Conservation (phyloP, 2,329 filamentous ascomycete genomes). For the Sporothrix sp. region DNA sequence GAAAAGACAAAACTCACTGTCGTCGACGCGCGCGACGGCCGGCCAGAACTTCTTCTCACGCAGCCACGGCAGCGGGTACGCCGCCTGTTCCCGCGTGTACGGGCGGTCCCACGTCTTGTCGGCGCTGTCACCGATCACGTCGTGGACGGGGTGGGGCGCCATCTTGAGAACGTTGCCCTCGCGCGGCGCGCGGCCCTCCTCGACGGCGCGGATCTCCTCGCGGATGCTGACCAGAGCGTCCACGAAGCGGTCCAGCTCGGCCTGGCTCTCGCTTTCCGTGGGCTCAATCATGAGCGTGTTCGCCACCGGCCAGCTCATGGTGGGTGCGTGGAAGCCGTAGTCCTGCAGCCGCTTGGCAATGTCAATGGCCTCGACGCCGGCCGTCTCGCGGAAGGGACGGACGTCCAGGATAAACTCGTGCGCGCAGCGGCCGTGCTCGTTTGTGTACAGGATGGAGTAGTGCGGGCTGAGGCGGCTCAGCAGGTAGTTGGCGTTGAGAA, state of each 20-base stretch:
- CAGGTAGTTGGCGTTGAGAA: conserved; percentile 98
- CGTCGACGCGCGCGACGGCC: conserved; percentile 73
- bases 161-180: conserved; percentile 81
- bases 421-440: conserved; percentile 75
- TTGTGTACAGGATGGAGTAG: conserved; percentile 91
- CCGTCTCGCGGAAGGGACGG: conserved; percentile 71
- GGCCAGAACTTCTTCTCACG: conserved; percentile 99
- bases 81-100: conserved; percentile 73
- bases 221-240: conserved; percentile 83
- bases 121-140: conserved; percentile 52
- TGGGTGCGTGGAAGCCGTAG: conserved; percentile 94
- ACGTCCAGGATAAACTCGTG: conserved; percentile 96
- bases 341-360: conserved; percentile 95
- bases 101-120: conserved; percentile 62
- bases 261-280: conserved; percentile 85
- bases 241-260: conserved; percentile 87
- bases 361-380: conserved; percentile 83
- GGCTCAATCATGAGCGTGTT: conserved; percentile 98
- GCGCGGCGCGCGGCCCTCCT: conserved; percentile 65
- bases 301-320: conserved; percentile 92
- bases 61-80: conserved; percentile 74
- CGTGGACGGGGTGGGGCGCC: conserved; percentile 74
- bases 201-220: conserved; percentile 71
- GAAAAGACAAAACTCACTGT: conserved; percentile 49
- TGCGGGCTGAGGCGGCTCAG: conserved; percentile 75